Conservation (phyloP, 1,139 yeast genomes). For the Spencermartinsiella ligniputridi region DNA sequence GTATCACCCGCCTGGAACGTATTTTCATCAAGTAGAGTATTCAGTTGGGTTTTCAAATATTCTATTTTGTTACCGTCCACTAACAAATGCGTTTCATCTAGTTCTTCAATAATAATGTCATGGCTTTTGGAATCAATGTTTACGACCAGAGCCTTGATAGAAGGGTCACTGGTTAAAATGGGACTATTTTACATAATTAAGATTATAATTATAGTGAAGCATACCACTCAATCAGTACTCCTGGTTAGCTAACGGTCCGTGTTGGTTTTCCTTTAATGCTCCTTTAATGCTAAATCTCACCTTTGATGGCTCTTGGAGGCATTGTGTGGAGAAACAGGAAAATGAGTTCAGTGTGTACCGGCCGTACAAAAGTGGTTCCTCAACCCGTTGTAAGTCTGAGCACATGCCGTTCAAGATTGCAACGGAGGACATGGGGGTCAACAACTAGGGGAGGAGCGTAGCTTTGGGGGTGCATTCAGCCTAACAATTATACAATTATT, state of each 20-base stretch:
- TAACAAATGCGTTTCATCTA: conserved; percentile 85
- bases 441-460: no score
- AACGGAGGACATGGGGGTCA: no score
- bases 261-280: no score
- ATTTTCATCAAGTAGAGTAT: conserved; percentile 69
- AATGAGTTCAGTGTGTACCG: no score
- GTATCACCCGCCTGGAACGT: conserved; percentile 82
- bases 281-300: no score
- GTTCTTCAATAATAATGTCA: conserved; percentile 75
- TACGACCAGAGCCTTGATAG: conserved; percentile 78
- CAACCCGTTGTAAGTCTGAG: no score
- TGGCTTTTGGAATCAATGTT: conserved; percentile 69
- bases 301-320: conserved; percentile 28
- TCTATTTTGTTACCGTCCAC: conserved; percentile 74
- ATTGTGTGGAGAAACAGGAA: neutral
- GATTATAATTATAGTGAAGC: no score
- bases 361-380: no score
- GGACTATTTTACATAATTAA: neutral
- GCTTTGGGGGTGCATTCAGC: no score
- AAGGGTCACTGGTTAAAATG: conserved; percentile 62
- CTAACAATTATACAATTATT: no score
- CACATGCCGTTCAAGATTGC: no score
- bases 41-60: conserved; percentile 71
- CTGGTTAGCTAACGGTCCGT: no score
- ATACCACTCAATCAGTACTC: conserved; percentile 34